These are phyloP conservation scores for Cenchrus fungigraminus DNA, from an alignment of 176 grass and related monocot species.

Conservation along the genomic window DNA sequence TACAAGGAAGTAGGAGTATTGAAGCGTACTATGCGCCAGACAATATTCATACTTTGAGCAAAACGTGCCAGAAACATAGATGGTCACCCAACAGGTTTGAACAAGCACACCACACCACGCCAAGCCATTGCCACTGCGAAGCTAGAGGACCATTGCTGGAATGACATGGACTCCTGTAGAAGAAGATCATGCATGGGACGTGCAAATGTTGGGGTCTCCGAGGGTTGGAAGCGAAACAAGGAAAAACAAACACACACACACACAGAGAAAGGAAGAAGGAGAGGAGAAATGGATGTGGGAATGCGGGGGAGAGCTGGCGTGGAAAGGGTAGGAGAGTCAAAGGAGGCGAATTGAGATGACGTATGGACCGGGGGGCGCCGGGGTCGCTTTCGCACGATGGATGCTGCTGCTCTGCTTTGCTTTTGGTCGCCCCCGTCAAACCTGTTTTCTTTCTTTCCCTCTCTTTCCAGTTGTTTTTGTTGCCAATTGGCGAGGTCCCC, in stretches of 20 bases:
- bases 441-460: background rate
- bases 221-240: background rate
- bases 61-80: background rate
- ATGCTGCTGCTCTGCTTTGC: background rate
- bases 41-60: background rate
- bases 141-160: background rate
- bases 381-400: slow-evolving; percentile 11
- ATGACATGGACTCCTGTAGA: background rate
- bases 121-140: background rate
- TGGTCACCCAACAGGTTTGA: background rate
- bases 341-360: slow-evolving; percentile 33
- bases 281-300: slow-evolving; percentile 10
- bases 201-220: background rate
- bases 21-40: background rate
- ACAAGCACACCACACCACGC: background rate
- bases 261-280: background rate
- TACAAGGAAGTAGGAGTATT: background rate
- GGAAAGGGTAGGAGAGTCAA: slow-evolving; percentile 37
- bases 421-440: background rate
- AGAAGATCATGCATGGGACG: background rate
- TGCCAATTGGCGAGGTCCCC: background rate
- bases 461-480: no score
- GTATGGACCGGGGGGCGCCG: slow-evolving; percentile 42
- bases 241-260: no score
- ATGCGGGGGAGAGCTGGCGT: slow-evolving; percentile 30